Base-by-base conservation (phyloP, 352 stramenopile genomes). In the Globisporangium carolinianum region DNA sequence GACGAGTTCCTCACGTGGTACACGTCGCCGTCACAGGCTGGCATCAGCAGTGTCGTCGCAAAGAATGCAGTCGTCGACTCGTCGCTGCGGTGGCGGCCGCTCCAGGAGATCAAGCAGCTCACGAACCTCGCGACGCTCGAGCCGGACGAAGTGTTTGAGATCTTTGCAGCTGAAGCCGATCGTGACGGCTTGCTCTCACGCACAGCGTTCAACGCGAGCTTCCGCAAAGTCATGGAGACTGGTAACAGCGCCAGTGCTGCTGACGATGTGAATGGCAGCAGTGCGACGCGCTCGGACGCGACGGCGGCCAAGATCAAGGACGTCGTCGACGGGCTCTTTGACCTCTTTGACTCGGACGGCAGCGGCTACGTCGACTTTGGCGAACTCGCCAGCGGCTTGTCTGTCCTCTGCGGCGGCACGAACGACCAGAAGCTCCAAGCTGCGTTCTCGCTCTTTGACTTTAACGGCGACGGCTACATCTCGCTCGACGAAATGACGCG, bases 1-100 rank as follows among this genome's bases (percentile, higher is more conserved):
- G 81, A 95, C 36, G 86, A 96, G 47, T 96, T 96, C 51, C 64
- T 91, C 51, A 81, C 65, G 9, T 96, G 87, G 87, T 96, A 94
- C 64, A 87, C 80, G 50, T 84, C 77, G 12, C 75, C 80, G 1
- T 78, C 77, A 3, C 77, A 86, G 37, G 74, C 74, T 11, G 79
- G 82, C 17, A 87, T 91, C 46, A 88, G 75, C 53, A 89, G 77
- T 24, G 61, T 68, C 4, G 82, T 89, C 5, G 74, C 74, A 12
- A 91, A 89, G 60, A 88, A 75, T 47, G 82, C 82, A 0, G 63
- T 91, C 8, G 77, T 91, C 2, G 80, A 91, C 48, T 88, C 82
- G 15, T 87, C 74, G 17, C 60, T 91, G 37, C 79, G 73, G n/a
- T 96, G 68, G 75, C 91, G 92, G 73, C 76, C 82, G 37, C 68